Base-by-base conservation (phyloP, 208 protist genomes). In the Leishmania martiniquensis region DNA sequence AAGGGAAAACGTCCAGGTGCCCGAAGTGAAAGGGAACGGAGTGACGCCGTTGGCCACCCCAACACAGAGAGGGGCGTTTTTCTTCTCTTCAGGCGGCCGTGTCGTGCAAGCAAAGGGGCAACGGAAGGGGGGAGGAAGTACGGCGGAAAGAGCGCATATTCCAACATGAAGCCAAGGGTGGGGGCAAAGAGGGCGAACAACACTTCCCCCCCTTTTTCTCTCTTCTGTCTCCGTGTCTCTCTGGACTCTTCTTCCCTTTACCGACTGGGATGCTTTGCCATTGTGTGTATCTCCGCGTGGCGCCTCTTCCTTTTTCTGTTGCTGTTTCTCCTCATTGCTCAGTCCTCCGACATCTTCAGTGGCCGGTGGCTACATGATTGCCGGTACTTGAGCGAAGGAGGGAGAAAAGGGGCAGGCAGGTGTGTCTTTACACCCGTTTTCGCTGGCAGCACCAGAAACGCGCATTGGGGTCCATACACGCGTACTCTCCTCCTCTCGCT, bases 201-300 rank as follows among this genome's bases (percentile, higher is more conserved):
- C 4, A 13, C 20, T 45, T 10, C n/a, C 20, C 12, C 9, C 20
- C 37, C 44, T 9, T 45, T 67, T n/a, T 37, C 10, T 67, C 13
- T 20, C 7, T 22, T 39, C 7, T 37, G 12, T 44, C 2, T 25
- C 37, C 1, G 37, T 37, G 20, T 44, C 62, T 29, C 34, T 62
- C 12, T 62, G 55, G 55, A 9, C 34, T 62, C 55, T 37, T 62
- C n/a, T 25, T 80, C 76, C 29, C 71, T 57, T 51, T 63, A 54
- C 52, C 22, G 9, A n/a, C 25, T 44, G 39, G 6, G 32, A 15
- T 0, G 9, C 49, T 67, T 12, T 69, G 29, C 68, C 1, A 42
- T 0, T 45, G 42, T 9, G 44, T 49, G 17, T 67, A n/a, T 49
- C 34, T 67, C 34, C 20, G 62, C n/a, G 10, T 34, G 39, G 42